Evolutionary conservation across 257 asterid genomes (phyloP).

Genomic region (Solanum okadae): DNA sequence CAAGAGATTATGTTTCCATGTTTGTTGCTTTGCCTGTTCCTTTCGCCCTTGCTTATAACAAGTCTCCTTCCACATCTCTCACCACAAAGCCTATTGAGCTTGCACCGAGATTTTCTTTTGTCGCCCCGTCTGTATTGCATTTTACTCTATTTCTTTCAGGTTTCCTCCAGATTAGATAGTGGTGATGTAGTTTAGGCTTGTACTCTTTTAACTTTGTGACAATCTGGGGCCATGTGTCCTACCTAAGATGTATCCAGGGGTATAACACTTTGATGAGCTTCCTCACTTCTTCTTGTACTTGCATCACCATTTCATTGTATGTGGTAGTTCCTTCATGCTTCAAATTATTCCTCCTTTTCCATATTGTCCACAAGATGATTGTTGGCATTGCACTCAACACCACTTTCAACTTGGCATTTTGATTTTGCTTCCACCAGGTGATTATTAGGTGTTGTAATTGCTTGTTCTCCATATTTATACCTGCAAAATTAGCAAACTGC

Average conservation of each 20-base stretch:
- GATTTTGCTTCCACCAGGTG: neutral
- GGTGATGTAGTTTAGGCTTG: neutral
- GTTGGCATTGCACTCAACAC: neutral
- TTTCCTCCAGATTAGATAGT: neutral
- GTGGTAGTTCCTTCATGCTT: neutral
- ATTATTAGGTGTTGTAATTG: neutral
- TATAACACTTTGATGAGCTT: neutral
- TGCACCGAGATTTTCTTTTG: neutral
- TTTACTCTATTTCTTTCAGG: neutral
- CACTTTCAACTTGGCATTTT: neutral
- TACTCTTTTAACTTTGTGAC: neutral
- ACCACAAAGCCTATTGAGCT: neutral
- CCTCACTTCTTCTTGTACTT: neutral
- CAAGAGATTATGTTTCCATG: neutral
- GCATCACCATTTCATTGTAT: neutral
- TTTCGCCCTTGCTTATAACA: neutral
- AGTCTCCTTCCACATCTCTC: neutral
- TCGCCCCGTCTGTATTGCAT: neutral
- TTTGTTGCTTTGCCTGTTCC: neutral
- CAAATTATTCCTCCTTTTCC: neutral
- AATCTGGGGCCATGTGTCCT: neutral
- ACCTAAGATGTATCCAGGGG: neutral
- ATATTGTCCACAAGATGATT: neutral
- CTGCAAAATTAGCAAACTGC: neutral
- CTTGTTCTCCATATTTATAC: neutral